phyloP scores from a whole-genome alignment of 1,284 basidiomycete genomes.

The Ustilago nuda region DNA sequence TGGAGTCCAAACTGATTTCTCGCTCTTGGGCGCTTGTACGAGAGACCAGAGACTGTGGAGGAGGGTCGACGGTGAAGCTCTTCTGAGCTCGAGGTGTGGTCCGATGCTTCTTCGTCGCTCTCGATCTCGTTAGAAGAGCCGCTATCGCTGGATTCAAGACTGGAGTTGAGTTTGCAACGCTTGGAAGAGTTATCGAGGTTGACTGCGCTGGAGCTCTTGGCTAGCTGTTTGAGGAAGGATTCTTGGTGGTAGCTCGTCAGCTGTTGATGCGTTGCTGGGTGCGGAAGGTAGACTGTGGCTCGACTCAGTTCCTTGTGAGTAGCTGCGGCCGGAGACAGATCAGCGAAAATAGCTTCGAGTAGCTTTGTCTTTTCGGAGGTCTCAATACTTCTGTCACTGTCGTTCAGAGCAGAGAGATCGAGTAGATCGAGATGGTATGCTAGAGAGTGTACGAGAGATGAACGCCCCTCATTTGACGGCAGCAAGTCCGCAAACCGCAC shows the following conservation, averaged over 20 bases:
- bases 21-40: constrained; percentile 32
- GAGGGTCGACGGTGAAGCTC: constrained; percentile 19
- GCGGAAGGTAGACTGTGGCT: constrained; percentile 21
- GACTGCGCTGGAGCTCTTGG: constrained; percentile 5
- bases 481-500: constrained; percentile 76
- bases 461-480: constrained; percentile 85
- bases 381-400: not conserved
- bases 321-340: not conserved
- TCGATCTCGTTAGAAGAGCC: not conserved
- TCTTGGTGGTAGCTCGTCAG: constrained; percentile 38
- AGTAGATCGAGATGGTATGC: constrained; percentile 51
- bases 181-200: constrained; percentile 13
- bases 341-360: constrained; percentile 2
- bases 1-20: constrained; percentile 75
- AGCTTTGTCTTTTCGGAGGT: constrained; percentile 3
- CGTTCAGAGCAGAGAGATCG: constrained; percentile 24
- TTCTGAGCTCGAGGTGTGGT: constrained; percentile 5
- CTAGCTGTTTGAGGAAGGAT: constrained; percentile 26
- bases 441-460: constrained; percentile 81
- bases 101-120: not conserved
- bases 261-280: constrained; percentile 20
- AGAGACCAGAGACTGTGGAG: constrained; percentile 12
- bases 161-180: not conserved
- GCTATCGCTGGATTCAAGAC: not conserved
- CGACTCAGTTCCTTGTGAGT: not conserved